Evolutionary conservation across 78 protist genomes (phyloP).

Genomic region (Planoprotostelium fungivorum): DNA sequence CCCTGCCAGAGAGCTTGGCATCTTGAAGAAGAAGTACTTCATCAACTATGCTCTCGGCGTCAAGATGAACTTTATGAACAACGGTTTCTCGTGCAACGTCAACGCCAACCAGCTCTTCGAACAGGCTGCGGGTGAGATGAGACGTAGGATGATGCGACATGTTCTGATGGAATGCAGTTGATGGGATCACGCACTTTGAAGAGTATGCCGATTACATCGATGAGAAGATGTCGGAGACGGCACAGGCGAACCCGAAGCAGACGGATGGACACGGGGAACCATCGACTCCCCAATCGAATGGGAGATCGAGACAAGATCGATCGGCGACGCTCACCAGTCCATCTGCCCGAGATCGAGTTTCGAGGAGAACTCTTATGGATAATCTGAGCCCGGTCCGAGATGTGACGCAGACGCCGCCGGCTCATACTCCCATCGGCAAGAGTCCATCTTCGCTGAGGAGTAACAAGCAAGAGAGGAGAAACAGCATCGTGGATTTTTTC

Average conservation of each 20-base stretch:
- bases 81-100: neutral
- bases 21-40: neutral
- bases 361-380: neutral
- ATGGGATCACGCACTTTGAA: neutral
- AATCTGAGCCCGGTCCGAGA: neutral
- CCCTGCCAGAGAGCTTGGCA: neutral
- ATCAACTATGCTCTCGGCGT: neutral
- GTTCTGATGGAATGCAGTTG: neutral
- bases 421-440: neutral
- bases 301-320: neutral
- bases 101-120: neutral
- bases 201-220: neutral
- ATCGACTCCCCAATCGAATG: neutral
- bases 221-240: neutral
- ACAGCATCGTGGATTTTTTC: neutral
- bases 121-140: neutral
- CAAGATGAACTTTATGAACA: neutral
- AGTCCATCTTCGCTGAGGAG: neutral
- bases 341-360: neutral
- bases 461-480: neutral
- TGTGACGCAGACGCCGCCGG: neutral
- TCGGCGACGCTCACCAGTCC: neutral
- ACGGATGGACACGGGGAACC: neutral
- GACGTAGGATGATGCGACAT: too few species aligned
- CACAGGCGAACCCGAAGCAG: neutral